Evolutionary conservation across 768 basidiomycete genomes (phyloP).

Genomic region (Serendipita vermifera): DNA sequence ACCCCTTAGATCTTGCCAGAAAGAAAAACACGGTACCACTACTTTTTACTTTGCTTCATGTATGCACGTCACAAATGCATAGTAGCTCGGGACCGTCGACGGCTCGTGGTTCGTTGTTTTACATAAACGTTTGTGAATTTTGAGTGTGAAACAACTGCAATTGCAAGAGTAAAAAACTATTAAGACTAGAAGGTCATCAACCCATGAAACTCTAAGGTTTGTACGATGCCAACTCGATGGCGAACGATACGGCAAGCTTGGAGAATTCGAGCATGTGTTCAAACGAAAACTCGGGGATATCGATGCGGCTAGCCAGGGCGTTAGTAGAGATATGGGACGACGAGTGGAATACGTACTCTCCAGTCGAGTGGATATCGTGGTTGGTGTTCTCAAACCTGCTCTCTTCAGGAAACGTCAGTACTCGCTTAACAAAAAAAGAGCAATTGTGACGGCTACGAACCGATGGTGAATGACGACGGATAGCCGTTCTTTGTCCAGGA

Average conservation of each 20-base stretch:
- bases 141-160: too few relatives aligned
- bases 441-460: constrained; percentile 27
- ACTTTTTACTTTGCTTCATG: too few relatives aligned
- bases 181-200: too few relatives aligned
- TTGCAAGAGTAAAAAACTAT: too few relatives aligned
- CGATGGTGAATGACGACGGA: constrained; percentile 72
- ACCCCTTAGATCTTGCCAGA: too few relatives aligned
- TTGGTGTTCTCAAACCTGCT: constrained; percentile 67
- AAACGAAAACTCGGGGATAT: constrained; percentile 81
- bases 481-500: constrained; percentile 82
- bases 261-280: constrained; percentile 76
- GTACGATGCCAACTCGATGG: constrained; percentile 54
- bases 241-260: constrained; percentile 69
- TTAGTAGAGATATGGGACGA: constrained; percentile 17
- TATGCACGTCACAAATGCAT: too few relatives aligned
- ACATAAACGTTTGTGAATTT: too few relatives aligned
- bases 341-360: constrained; percentile 46
- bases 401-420: constrained; percentile 27
- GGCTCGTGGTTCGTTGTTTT: too few relatives aligned
- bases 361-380: constrained; percentile 64
- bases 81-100: too few relatives aligned
- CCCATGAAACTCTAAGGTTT: too few relatives aligned
- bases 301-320: constrained; percentile 39
- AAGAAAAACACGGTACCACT: too few relatives aligned
- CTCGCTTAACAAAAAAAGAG: background rate